Base-by-base conservation (phyloP, 345 rosid species). In the Luvunga scandens region DNA sequence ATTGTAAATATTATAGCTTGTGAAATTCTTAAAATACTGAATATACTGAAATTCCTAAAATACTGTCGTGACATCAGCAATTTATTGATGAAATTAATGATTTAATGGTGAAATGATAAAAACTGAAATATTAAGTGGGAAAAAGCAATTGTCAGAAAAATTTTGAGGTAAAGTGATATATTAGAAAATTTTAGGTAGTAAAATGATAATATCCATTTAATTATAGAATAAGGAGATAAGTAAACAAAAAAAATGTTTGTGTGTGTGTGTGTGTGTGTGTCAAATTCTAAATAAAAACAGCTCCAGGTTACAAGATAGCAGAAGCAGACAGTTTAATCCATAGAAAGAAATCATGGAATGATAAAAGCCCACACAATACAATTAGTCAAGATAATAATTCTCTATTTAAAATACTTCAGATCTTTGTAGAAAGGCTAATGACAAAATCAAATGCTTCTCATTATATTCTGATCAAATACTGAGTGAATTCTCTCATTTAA, bases 201-300 rank as follows among this genome's bases (percentile, higher is more conserved):
- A 45, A 45, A 45, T 45, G 4, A 45, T 45, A 45, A 45, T 45
- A 45, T 45, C 5, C 1, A 4, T 42, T 74, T 53, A 66, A 42
- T 53, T 53, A 33, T 71, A 16, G 50, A 66, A 27, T 62, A 77
- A 33, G 3, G 19, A 80, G 55, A 79, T 39, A 39, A 66, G 62
- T 34, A 2, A 38, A 67, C 53, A 5, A 18, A 38, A 67, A 25
- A 39, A 34, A 6, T 34, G 7, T 6, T 5, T 34, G 5, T 34
- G 5, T 34, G 1, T 34, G 2, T 30, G 2, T 30, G 2, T 30
- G 31, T 30, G 2, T 30, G 2, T 36, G 7, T 36, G 1, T 36
- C 9, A 36, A 36, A 1, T 36, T 36, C 39, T 36, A 36, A 36
- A 36, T 36, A 7, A 36, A 36, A 36, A 7, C 39, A 69, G 53